Conservation (phyloP, 331 rosid species). For the Pyracantha coccinea region DNA sequence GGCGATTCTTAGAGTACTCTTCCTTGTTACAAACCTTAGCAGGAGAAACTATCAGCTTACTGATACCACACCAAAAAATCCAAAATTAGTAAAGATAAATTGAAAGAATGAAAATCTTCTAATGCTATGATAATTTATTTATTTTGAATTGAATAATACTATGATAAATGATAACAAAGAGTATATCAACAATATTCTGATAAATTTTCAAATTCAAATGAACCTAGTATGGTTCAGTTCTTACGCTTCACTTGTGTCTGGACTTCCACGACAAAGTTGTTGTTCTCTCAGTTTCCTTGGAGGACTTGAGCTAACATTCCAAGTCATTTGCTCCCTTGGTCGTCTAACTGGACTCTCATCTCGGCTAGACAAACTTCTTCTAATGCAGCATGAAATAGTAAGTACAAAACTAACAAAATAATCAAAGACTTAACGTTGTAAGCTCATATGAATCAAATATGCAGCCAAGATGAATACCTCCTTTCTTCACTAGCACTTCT, state of each 20-base stretch:
- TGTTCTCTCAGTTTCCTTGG: slow-evolving; percentile 40
- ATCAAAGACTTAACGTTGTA: background rate
- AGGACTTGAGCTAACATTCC: slow-evolving; percentile 43
- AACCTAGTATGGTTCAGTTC: slow-evolving; percentile 38
- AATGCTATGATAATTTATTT: background rate
- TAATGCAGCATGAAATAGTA: slow-evolving; percentile 10
- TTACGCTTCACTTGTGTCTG: slow-evolving; percentile 41
- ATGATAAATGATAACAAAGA: background rate
- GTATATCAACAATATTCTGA: background rate
- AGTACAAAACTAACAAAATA: slow-evolving; percentile 13
- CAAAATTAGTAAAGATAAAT: background rate
- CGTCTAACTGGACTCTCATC: slow-evolving; percentile 30
- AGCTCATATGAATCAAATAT: background rate
- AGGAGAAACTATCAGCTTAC: slow-evolving; percentile 36
- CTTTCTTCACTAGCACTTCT: slow-evolving; percentile 43
- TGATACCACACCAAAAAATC: background rate
- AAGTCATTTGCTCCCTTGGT: slow-evolving; percentile 31
- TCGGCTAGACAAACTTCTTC: slow-evolving; percentile 37
- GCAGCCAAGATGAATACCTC: slow-evolving; percentile 37
- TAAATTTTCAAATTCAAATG: slow-evolving; percentile 7
- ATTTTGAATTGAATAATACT: background rate
- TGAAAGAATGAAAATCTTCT: background rate
- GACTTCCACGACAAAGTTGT: slow-evolving; percentile 33
- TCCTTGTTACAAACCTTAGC: slow-evolving; percentile 31
- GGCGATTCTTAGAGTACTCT: slow-evolving; percentile 14